Evolutionary conservation across 345 rosid species (phyloP).

Genomic region (Salix exigua): DNA sequence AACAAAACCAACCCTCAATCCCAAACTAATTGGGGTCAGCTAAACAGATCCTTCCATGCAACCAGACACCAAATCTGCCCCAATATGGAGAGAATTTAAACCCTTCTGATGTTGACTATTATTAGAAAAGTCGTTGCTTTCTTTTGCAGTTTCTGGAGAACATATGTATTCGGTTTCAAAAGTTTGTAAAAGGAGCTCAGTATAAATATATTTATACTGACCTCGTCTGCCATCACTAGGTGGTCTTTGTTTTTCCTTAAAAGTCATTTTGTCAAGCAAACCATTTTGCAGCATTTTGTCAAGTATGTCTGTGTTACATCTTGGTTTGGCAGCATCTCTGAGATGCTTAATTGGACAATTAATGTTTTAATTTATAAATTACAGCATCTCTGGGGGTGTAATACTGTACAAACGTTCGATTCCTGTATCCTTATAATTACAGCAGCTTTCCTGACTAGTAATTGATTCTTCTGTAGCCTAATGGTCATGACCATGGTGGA

Average conservation of each 20-base stretch:
- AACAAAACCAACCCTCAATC: neutral
- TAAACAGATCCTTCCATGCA: neutral
- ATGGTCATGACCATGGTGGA: constrained; percentile 81
- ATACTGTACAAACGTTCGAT: neutral
- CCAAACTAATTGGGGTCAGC: no score
- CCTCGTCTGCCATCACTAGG: neutral
- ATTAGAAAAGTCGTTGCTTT: neutral
- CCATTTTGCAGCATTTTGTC: no score
- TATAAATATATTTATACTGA: neutral
- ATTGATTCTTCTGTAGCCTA: constrained; percentile 48
- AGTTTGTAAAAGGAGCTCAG: neutral
- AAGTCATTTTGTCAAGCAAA: no score
- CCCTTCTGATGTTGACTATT: neutral
- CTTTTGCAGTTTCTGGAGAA: neutral
- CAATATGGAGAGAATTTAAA: neutral
- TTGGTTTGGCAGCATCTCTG: neutral
- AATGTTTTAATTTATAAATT: neutral
- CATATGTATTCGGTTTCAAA: neutral
- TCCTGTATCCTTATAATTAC: neutral
- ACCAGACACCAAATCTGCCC: neutral
- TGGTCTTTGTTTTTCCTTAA: neutral
- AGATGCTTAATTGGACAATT: neutral
- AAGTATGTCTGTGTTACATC: no score
- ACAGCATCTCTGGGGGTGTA: neutral
- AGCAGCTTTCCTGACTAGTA: neutral